Evolutionary conservation across 176 grass and related monocot genomes (phyloP).

Genomic region (Aegilops longissima): DNA sequence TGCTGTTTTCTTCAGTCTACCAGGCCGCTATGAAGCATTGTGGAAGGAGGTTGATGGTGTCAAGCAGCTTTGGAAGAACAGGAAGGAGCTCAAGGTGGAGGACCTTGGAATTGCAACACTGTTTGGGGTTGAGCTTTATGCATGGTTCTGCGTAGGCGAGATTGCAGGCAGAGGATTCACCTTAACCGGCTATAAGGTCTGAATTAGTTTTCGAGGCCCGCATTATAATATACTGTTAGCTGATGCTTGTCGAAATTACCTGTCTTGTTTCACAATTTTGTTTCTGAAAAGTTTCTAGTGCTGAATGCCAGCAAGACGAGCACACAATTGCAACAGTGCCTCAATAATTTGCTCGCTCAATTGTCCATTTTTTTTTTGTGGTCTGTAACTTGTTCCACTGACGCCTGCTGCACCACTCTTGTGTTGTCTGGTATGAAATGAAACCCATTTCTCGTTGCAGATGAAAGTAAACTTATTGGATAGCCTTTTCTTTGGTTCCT

Average conservation of each 20-base stretch:
- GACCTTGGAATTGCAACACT: constrained; percentile 71
- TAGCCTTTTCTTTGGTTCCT: not conserved
- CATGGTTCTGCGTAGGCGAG: constrained; percentile 77
- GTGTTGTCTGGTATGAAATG: constrained; percentile 11
- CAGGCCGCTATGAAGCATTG: constrained; percentile 74
- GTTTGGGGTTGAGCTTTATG: constrained; percentile 84
- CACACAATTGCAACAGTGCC: constrained; percentile 46
- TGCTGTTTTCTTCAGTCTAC: constrained; percentile 57
- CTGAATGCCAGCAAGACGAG: constrained; percentile 61
- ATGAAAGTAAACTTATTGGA: not conserved
- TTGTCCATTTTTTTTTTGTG: constrained; percentile 36
- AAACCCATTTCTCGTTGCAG: not conserved
- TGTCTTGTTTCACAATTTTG: constrained; percentile 64
- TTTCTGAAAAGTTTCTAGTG: constrained; percentile 37
- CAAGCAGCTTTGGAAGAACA: constrained; percentile 79
- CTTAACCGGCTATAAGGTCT: constrained; percentile 88
- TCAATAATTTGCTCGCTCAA: constrained; percentile 68
- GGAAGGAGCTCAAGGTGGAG: constrained; percentile 77
- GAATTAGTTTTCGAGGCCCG: constrained; percentile 28
- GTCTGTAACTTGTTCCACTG: constrained; percentile 16
- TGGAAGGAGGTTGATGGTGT: constrained; percentile 85
- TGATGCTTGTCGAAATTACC: constrained; percentile 55
- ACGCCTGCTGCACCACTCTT: not conserved
- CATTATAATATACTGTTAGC: constrained; percentile 41
- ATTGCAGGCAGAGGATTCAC: constrained; percentile 85